Base-by-base conservation (phyloP, 1,284 basidiomycete genomes). In the Trametes hirsuta region DNA sequence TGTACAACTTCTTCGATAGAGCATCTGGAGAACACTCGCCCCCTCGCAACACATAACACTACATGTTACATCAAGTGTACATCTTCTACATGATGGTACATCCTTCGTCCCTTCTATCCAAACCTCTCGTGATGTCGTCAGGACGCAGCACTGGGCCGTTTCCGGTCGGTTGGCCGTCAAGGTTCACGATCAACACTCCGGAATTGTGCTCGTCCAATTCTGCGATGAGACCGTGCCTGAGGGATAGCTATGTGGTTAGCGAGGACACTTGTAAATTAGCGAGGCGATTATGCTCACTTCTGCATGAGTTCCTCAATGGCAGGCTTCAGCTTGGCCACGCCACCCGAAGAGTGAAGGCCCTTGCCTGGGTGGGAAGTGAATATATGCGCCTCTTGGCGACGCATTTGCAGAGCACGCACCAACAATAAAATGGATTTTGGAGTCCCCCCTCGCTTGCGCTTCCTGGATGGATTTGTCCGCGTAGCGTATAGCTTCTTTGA, bases 221-320 rank as follows among this genome's bases (percentile, higher is more conserved):
- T 2, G 94, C 93, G 0, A 83, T 78, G 12, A 96, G 79, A 61
- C 86, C 81, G 74, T 95, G 85, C 69, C 90, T 93, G 60, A 2
- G 24, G 25, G 30, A 14, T 18, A 41, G 5, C 18, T 46, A 24
- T 11, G 10, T 9, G 2, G n/a, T 47, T 3, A 39, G 15, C 34
- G 4, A 42, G 18, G 4, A 24, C 6, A 24, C 9, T 10, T 2
- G 14, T 22, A 24, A 4, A 14, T 6, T 1, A 5, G 4, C 21
- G 34, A 22, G 35, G 45, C 56, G 42, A 9, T 36, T 40, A 10
- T 72, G 34, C 81, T 41, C 66, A 92, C 90, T 90, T 91, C 62
- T 82, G 81, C 86, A 96, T 93, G 57, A 98, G 77, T 50, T 92
- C 88, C 72, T 93, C 92, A 49, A 99, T 91, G 3, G 95, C 96